Base-by-base conservation (phyloP, 441 rosid genomes). In the Hypseocharis bilobata region DNA sequence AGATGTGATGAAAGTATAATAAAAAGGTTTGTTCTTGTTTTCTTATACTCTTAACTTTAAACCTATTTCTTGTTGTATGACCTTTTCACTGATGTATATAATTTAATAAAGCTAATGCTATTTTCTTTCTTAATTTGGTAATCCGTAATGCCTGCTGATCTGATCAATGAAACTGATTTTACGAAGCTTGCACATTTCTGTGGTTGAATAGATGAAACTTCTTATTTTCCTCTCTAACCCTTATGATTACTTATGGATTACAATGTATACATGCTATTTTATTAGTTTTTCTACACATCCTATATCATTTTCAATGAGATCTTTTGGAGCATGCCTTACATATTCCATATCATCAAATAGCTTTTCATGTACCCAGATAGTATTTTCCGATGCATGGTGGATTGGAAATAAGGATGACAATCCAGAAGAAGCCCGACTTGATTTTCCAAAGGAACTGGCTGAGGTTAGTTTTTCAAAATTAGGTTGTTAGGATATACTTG, bases 321-420 rank as follows among this genome's bases (percentile, higher is more conserved):
- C 40, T 34, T 34, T 34, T 34, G 40, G 40, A 34, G 40, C 40
- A 34, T 34, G 40, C 40, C 10, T 34, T 34, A 34, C 10, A 34
- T 11, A 34, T 38, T n/a, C 29, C 54, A 29, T 5, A 44, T 36
- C 70, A 54, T 64, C 66, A 20, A 13, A 8, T 55, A 51, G n/a
- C 57, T 58, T 23, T 10, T 55, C 61, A 72, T 75, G 22, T 63
- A 51, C 22, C 62, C 74, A 89, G 98, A 81, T 92, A 84, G 90
- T 87, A 49, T 92, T 90, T 78, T 83, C 98, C 68, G 96, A 92
- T 58, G 91, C 85, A 60, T 88, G 96, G 94, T 92, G 96, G 98
- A 86, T 92, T 77, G 98, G 98, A 40, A 88, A 77, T 23, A 82
- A 83, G 75, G 94, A 88, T 25, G 88, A 92, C n/a, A 92, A 90